Percentiles rank a stretch among this genome's conserved stretches.
These are phyloP conservation scores for Odonthalia washingtoniensis DNA, from an alignment of 31 red algal genomes.

Conservation along the genomic window DNA sequence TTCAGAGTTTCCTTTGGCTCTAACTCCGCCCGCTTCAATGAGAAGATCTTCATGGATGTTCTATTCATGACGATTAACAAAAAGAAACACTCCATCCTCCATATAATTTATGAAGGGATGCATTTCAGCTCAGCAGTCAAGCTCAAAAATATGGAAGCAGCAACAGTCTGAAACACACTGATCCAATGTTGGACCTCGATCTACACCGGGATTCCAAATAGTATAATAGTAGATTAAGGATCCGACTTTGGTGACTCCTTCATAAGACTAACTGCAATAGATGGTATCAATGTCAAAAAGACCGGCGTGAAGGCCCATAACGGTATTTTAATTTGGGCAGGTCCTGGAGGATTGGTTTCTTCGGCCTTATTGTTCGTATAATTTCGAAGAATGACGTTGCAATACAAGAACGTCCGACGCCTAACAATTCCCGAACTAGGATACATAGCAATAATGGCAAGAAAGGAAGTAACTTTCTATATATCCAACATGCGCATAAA, in stretches of 20 bases:
- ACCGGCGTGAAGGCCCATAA: neutral
- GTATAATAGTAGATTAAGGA: too few relatives aligned
- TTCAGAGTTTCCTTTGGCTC: slow-evolving; percentile 23
- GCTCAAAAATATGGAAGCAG: neutral
- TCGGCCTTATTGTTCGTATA: slow-evolving; percentile 31
- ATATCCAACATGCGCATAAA: slow-evolving; percentile 3
- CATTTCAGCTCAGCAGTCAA: neutral
- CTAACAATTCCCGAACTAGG: neutral
- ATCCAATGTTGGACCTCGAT: slow-evolving; percentile 13
- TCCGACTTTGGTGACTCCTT: too few relatives aligned
- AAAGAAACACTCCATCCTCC: neutral
- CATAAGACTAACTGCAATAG: too few relatives aligned
- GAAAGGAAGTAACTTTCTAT: neutral
- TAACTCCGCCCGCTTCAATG: slow-evolving; percentile 20
- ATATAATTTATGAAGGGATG: slow-evolving; percentile 3
- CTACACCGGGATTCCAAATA: too few relatives aligned
- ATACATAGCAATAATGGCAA: neutral
- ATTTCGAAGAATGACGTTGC: neutral
- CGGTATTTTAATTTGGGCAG: neutral
- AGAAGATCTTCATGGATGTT: neutral
- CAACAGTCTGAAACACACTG: neutral
- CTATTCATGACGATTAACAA: neutral
- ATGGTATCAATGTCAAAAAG: neutral
- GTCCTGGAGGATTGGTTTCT: slow-evolving; percentile 19
- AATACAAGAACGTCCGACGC: neutral